phyloP scores from a whole-genome alignment of 2,329 filamentous ascomycete genomes.

The Pestalotiopsis fici region DNA sequence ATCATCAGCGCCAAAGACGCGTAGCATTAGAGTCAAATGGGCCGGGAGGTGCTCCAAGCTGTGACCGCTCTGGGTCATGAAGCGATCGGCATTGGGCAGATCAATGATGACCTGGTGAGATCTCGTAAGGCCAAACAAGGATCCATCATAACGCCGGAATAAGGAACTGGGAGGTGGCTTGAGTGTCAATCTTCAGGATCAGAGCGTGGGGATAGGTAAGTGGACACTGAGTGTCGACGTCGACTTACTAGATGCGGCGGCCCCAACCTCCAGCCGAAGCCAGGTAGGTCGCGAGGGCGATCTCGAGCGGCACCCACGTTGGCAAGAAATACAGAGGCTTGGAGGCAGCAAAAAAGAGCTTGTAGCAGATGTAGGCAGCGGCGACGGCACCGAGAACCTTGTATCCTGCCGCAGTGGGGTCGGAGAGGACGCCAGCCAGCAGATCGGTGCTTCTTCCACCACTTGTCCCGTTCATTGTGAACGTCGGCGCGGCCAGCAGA shows the following conservation, averaged over 20 bases:
- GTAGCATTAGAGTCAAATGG: conserved; percentile 9
- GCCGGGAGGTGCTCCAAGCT: not conserved
- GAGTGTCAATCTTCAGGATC: not conserved
- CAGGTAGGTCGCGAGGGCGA: conserved; percentile 3
- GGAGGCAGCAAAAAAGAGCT: not conserved
- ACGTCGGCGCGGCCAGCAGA: not conserved
- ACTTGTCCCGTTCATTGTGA: not conserved
- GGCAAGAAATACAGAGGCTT: not conserved
- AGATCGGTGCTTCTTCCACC: not conserved
- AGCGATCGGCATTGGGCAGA: conserved; percentile 14
- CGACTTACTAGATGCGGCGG: conserved; percentile 6
- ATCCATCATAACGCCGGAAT: conserved; percentile 7
- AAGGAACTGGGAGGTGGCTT: not conserved
- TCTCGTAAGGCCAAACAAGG: conserved; percentile 23
- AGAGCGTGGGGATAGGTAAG: too few relatives aligned
- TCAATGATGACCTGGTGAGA: conserved; percentile 25
- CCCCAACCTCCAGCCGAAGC: not conserved
- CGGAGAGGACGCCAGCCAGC: not conserved
- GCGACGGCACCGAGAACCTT: not conserved
- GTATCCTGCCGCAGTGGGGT: not conserved
- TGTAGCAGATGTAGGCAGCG: not conserved
- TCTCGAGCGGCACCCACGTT: conserved; percentile 2
- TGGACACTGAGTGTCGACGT: not conserved
- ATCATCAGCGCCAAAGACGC: conserved; percentile 14
- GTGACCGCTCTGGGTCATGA: conserved; percentile 11